Base-by-base conservation (phyloP, 2,329 filamentous ascomycete genomes). In the Podosphaera xanthii region DNA sequence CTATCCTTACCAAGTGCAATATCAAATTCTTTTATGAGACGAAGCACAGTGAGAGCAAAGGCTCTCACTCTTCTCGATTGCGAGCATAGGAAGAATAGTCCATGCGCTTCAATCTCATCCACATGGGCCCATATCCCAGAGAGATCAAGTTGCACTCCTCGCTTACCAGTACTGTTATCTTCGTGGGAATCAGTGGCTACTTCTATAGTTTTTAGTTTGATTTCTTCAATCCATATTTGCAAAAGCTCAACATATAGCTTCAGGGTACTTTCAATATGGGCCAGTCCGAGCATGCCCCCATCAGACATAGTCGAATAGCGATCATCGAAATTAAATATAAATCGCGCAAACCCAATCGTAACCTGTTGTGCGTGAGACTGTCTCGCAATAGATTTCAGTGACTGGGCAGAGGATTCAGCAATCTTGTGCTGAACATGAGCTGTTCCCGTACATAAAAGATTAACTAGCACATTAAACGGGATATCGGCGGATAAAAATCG, bases 301-400 rank as follows among this genome's bases (percentile, higher is more conserved):
- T 98, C 92, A 8, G 90, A 95, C 83, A 97, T 96, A 38, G 92
- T 97, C 0, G 91, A 88, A 70, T 98, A 98, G 33, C 90, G 83
- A 64, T 94, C 90, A 70, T 98, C 94, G 69, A 97, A 98, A 65
- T 92, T 95, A 74, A 98, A 98, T 58, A 98, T 98, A 71, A 97
- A 98, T 34, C 90, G 79, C 44, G 92, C 87, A 71, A 98, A 98
- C 0, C 92, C 91, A 71, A 94, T 95, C 0, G 90, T 95, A 2
- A 98, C 92, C 70, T 92, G 87, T 65, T 98, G 89, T 0, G 92
- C 90, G 71, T 95, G 86, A 6, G 85, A 87, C 67, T 98, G 92
- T 38, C 87, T 80, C 9, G 94, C 92, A 66, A 98, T 98, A 0
- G 91, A 91, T 69, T 96, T 97, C 14, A 98, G 72, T 0, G 92